Base-by-base conservation (phyloP, 495 filamentous ascomycete species). In the Annulohypoxylon moriforme region DNA sequence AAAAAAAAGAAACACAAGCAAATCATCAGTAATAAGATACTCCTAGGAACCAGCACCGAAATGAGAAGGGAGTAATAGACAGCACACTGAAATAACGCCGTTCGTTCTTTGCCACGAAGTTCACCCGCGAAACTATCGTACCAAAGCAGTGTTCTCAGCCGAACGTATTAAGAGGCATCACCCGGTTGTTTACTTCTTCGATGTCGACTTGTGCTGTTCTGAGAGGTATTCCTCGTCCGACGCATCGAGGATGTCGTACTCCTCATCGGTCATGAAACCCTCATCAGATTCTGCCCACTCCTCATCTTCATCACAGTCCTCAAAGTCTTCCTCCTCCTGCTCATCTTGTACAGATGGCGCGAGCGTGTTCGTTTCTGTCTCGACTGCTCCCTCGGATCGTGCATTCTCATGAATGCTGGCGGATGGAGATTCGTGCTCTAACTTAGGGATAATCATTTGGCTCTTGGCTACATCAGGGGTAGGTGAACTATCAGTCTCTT, bases 231-330 rank as follows among this genome's bases (percentile, higher is more conserved):
- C 96, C 76, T 97, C 94, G 68, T 98, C 96, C 66, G 93, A 96
- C 22, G 94, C 96, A 82, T 97, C 93, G 27, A 98, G 90, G 68
- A 98, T 91, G 70, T 99, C 96, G 74, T 97, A 99, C 82, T 99
- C 96, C 74, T 98, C 96, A 71, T 99, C 96, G 11, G 96, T 98
- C 81, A 96, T 79, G 85, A 96, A 97, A 7, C 89, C 91, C 57
- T 85, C 82, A 44, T 86, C 86, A 7, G 82, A 85, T 29, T 81
- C 92, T 44, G 83, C 83, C 76, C 90, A 91, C 49, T 87, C 87
- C 49, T 81, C 85, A 47, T 82, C 84, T 64, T 85, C 84, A 50
- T 77, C 82, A 63, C 80, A 86, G 57, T 85, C 85, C 74, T 93
- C 92, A 53, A 92, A 85, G 36, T 93, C 92, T 20, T 93, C 90